Evolutionary conservation across 2,329 filamentous ascomycete species (phyloP).

Genomic region (Coniochaeta sp.): DNA sequence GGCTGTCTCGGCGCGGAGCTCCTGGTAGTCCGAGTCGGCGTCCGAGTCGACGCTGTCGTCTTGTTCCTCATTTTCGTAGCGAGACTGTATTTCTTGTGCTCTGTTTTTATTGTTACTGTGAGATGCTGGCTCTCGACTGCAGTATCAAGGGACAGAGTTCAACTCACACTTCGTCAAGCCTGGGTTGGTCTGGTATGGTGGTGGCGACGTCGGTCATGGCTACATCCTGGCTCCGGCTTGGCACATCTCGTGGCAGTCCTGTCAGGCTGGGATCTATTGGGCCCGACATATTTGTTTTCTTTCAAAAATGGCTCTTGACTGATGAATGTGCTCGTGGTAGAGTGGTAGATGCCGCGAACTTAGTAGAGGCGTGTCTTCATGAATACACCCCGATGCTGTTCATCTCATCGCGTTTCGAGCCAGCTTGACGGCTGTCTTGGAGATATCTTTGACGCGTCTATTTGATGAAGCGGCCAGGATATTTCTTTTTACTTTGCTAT

Average conservation of each 20-base stretch:
- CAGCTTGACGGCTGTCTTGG: no score
- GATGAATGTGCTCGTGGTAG: not conserved
- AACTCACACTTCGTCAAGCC: not conserved
- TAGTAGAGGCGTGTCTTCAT: not conserved
- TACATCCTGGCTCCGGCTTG: not conserved
- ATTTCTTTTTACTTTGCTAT: not conserved
- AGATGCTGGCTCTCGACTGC: not conserved
- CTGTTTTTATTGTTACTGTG: not conserved
- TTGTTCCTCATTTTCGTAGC: conserved; percentile 14
- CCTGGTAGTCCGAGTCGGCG: conserved; percentile 32
- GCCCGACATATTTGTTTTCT: not conserved
- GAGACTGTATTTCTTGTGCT: not conserved
- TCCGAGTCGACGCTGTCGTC: conserved; percentile 22
- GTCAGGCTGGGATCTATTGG: not conserved
- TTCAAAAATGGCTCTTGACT: not conserved
- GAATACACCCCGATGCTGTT: not conserved
- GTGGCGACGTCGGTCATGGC: not conserved
- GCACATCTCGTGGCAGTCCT: not conserved
- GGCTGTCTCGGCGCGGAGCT: conserved; percentile 29
- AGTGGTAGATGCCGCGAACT: not conserved
- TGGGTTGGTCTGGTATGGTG: not conserved
- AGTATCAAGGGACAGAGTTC: not conserved
- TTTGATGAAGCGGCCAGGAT: no score
- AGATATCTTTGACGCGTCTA: not conserved
- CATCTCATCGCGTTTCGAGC: not conserved